Evolutionary conservation across 371 early-diverging fungal genomes (phyloP), one percentile per base, ranked within the genome.

Genomic region (Mortierella sp.): DNA sequence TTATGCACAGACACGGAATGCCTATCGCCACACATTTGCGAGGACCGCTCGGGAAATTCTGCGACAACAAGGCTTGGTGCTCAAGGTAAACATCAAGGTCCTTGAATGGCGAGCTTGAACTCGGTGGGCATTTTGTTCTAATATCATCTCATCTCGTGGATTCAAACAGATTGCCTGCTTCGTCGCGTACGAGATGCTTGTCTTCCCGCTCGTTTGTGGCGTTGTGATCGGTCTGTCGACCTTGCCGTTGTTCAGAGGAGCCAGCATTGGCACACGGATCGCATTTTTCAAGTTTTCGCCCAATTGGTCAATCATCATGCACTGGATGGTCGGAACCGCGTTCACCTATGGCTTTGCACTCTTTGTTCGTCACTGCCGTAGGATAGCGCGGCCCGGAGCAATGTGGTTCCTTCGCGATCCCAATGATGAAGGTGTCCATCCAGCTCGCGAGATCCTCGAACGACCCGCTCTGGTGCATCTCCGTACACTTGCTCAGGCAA

Each of bases 351-450:
- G 92, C 55, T 92, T 98, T 83, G 91, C 98, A 0, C 78, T 86
- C 1, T 91, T 95, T 64, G 87, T 97, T 18, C 68, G 89, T 4
- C 63, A 84, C 18, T 91, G 93, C 46, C 90, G 97, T 24, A 84
- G 89, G 38, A 82, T 92, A 10, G 84, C 95, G 13, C 88, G 98
- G 0, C 93, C 92, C 1, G 96, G 96, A 27, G 94, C 96, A 7
- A 85, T 97, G 84, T 96, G 96, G 96, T 98, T 97, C 78, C 92
- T 97, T 39, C 89, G 97, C 24, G 96, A 98, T 64, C 97, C 98
- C 12, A 93, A 92, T 54, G 96, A 97, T 72, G 94, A 95, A n/a
- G 87, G 91, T 26, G 95, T 94, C 73, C 91, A 95, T 66, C 96
- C 97, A 1, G 89, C 97, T 68, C 90, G 90, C 46, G 98, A 98